Evolutionary conservation across 352 stramenopile species (phyloP).

Genomic region (Pythium vanterpoolii): DNA sequence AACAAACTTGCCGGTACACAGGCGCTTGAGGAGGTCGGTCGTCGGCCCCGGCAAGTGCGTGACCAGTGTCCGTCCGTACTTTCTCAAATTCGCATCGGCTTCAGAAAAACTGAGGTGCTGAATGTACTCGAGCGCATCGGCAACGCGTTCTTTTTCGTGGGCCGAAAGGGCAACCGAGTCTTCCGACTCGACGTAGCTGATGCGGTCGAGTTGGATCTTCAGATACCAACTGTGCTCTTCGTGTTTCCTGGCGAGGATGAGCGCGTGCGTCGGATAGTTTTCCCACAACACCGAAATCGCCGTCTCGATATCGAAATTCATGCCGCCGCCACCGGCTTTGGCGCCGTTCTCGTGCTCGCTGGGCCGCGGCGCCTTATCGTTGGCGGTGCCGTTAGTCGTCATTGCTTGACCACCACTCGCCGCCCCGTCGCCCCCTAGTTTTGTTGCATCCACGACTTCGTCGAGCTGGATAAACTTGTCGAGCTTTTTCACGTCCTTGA

Average conservation of each 20-base stretch:
- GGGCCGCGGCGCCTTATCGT: slow-evolving; percentile 12
- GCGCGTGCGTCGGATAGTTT: slow-evolving; percentile 89
- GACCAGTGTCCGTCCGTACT: slow-evolving; percentile 89
- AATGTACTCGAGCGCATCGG: slow-evolving; percentile 91
- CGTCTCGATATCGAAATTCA: slow-evolving; percentile 91
- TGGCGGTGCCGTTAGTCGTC: not conserved
- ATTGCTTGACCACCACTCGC: not conserved
- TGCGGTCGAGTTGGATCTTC: slow-evolving; percentile 91
- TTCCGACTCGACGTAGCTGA: slow-evolving; percentile 83
- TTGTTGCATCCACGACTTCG: slow-evolving; percentile 47
- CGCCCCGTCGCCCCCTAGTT: slow-evolving; percentile 15
- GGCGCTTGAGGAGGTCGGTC: slow-evolving; percentile 86
- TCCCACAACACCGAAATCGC: slow-evolving; percentile 91
- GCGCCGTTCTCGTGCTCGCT: slow-evolving; percentile 11
- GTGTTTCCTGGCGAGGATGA: slow-evolving; percentile 88
- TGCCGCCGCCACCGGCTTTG: slow-evolving; percentile 30
- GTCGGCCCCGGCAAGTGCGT: slow-evolving; percentile 83
- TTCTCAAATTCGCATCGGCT: slow-evolving; percentile 80
- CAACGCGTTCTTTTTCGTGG: slow-evolving; percentile 76
- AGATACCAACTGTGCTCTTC: slow-evolving; percentile 91
- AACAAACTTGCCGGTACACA: slow-evolving; percentile 88
- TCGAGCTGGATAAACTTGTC: slow-evolving; percentile 91
- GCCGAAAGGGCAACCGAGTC: slow-evolving; percentile 65
- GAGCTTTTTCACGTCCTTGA: slow-evolving; percentile 92
- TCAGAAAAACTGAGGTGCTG: slow-evolving; percentile 81